Percentiles rank a stretch among this genome's conserved stretches.
Conservation (phyloP, 2,329 filamentous ascomycete species). For the Penicillium brasilianum region DNA sequence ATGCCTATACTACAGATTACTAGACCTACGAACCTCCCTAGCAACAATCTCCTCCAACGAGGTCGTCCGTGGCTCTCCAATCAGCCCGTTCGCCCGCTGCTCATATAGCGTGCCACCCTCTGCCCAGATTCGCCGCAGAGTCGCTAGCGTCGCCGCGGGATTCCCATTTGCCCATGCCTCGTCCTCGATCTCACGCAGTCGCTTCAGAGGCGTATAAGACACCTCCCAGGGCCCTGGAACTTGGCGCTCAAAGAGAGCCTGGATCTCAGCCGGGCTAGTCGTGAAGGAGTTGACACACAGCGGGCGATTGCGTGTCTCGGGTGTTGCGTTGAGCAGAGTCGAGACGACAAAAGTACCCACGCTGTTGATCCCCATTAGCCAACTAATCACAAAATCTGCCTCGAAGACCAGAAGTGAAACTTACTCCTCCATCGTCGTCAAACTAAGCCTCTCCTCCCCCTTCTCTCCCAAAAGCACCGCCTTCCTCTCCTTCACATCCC, state of each 20-base stretch:
- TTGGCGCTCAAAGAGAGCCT: slow-evolving; percentile 71
- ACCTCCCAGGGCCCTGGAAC: slow-evolving; percentile 63
- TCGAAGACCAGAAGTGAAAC: slow-evolving; percentile 35
- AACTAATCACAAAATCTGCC: slow-evolving; percentile 8
- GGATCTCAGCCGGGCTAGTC: slow-evolving; percentile 64
- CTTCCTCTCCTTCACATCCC: slow-evolving; percentile 61
- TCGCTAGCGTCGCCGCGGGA: slow-evolving; percentile 60
- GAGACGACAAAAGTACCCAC: slow-evolving; percentile 70
- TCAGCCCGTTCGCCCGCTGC: slow-evolving; percentile 66
- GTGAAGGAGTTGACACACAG: slow-evolving; percentile 75
- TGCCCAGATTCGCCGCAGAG: slow-evolving; percentile 72
- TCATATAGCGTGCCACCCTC: slow-evolving; percentile 74
- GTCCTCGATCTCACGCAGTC: slow-evolving; percentile 62
- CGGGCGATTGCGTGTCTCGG: slow-evolving; percentile 60
- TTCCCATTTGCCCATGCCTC: slow-evolving; percentile 61
- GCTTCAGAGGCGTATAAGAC: slow-evolving; percentile 58
- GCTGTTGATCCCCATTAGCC: slow-evolving; percentile 42
- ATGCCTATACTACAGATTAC: neutral
- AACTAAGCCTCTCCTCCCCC: slow-evolving; percentile 65
- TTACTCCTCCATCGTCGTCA: slow-evolving; percentile 75
- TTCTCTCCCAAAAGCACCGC: slow-evolving; percentile 65
- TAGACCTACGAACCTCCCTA: slow-evolving; percentile 28
- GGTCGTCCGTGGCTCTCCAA: slow-evolving; percentile 61
- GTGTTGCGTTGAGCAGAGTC: slow-evolving; percentile 59
- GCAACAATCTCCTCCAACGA: slow-evolving; percentile 56